Percentiles rank a stretch among this genome's conserved stretches.
Conservation (phyloP, 2,329 filamentous ascomycete genomes). For the Venturia nashicola region DNA sequence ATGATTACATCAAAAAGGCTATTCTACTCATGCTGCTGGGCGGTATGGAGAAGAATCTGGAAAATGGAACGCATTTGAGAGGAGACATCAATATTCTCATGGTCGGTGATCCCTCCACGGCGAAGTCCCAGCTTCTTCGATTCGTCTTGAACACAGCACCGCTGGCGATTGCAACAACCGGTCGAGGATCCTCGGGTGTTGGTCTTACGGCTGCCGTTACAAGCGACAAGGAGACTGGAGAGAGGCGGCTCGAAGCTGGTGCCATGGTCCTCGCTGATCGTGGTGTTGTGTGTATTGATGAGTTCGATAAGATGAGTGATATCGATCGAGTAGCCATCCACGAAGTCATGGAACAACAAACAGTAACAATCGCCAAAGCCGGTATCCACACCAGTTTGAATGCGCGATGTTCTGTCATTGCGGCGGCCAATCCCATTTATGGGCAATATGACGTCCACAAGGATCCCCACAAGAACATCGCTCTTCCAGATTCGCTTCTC, state of each 20-base stretch:
- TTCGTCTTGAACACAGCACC: slow-evolving; percentile 97
- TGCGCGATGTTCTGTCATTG: slow-evolving; percentile 89
- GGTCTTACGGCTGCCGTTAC: slow-evolving; percentile 96
- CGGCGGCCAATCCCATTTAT: slow-evolving; percentile 93
- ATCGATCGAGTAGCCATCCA: slow-evolving; percentile 96
- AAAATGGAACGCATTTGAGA: slow-evolving; percentile 94
- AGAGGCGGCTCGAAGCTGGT: slow-evolving; percentile 86
- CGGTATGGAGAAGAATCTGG: slow-evolving; percentile 96
- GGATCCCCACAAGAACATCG: slow-evolving; percentile 97
- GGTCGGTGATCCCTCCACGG: slow-evolving; percentile 97
- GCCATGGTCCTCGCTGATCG: slow-evolving; percentile 97
- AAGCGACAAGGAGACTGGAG: slow-evolving; percentile 92
- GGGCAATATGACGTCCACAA: slow-evolving; percentile 98
- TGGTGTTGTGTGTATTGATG: slow-evolving; percentile 96
- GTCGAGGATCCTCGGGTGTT: slow-evolving; percentile 90
- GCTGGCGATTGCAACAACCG: slow-evolving; percentile 90
- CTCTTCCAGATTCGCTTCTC: slow-evolving; percentile 85
- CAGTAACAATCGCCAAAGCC: slow-evolving; percentile 95
- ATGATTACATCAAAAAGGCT: slow-evolving; percentile 96
- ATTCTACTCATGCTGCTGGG: slow-evolving; percentile 90
- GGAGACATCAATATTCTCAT: slow-evolving; percentile 99
- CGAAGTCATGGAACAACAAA: slow-evolving; percentile 99
- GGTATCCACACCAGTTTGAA: slow-evolving; percentile 97
- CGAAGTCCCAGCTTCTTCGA: slow-evolving; percentile 93
- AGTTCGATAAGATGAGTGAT: slow-evolving; percentile 99